Percentiles rank a stretch among this genome's conserved stretches.
phyloP scores from a whole-genome alignment of 306 rosid species.

The Morella rubra region DNA sequence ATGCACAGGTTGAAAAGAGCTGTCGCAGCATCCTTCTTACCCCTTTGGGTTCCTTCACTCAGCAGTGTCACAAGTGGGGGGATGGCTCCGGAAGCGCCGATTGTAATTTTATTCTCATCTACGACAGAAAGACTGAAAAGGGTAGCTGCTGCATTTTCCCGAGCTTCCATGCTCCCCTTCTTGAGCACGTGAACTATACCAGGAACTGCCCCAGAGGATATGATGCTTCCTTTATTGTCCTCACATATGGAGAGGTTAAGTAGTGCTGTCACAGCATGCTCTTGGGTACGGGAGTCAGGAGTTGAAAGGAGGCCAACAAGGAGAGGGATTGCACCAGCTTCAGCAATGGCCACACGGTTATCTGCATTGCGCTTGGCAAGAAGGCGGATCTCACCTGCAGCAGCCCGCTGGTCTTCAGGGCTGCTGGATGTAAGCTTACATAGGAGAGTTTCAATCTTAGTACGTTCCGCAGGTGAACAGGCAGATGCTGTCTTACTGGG shows the following conservation, averaged over 20 bases:
- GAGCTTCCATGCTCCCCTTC: conserved; percentile 98
- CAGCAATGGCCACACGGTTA: conserved; percentile 95
- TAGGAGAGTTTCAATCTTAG: conserved; percentile 59
- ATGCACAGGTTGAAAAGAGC: conserved; percentile 97
- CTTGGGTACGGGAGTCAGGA: conserved; percentile 92
- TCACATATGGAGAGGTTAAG: conserved; percentile 94
- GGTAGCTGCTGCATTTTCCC: conserved; percentile 98
- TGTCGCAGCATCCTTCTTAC: conserved; percentile 97
- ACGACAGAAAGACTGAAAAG: conserved; percentile 98
- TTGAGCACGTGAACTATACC: conserved; percentile 90
- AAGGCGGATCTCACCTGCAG: conserved; percentile 39
- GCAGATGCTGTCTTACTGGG: conserved; percentile 63
- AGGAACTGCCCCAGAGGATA: conserved; percentile 82
- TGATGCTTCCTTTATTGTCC: conserved; percentile 83
- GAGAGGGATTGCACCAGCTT: conserved; percentile 95
- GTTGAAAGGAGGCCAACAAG: conserved; percentile 75
- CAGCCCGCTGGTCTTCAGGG: too few relatives aligned
- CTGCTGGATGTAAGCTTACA: too few relatives aligned
- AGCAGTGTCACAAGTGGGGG: conserved; percentile 83
- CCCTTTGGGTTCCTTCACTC: conserved; percentile 94
- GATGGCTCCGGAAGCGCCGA: conserved; percentile 88
- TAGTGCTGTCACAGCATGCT: conserved; percentile 97
- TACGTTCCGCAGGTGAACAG: conserved; percentile 74
- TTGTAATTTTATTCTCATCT: conserved; percentile 82
- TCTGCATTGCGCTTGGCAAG: conserved; percentile 97